Percentiles rank a stretch among this genome's conserved stretches.
Conservation (phyloP, 2,329 filamentous ascomycete genomes). For the Lachnellula arida region DNA sequence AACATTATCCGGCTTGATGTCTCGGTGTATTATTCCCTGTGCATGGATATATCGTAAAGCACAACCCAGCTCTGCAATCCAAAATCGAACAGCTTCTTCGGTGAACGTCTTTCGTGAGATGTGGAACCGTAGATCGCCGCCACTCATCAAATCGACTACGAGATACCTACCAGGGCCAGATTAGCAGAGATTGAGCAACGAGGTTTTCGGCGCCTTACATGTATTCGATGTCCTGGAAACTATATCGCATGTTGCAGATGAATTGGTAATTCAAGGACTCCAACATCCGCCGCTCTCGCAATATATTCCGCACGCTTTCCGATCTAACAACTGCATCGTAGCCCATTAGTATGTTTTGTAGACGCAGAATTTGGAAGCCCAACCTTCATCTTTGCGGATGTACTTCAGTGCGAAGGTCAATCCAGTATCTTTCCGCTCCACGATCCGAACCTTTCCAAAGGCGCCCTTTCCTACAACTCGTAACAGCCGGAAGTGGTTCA, state of each 20-base stretch:
- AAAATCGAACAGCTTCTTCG: conserved; percentile 93
- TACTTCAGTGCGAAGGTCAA: conserved; percentile 96
- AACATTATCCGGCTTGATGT: conserved; percentile 90
- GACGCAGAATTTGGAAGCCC: conserved; percentile 31
- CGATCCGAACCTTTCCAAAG: conserved; percentile 97
- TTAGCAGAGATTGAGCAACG: conserved; percentile 7
- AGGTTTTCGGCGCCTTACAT: conserved; percentile 56
- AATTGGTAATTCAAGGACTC: conserved; percentile 98
- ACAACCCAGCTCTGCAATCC: conserved; percentile 92
- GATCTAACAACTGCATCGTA: conserved; percentile 76
- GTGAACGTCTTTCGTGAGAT: conserved; percentile 98
- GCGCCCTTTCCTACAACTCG: conserved; percentile 96
- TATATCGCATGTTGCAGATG: conserved; percentile 96
- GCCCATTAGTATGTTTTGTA: conserved; percentile 9
- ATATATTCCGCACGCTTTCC: conserved; percentile 97
- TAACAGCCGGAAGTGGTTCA: conserved; percentile 94
- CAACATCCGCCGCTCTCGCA: conserved; percentile 94
- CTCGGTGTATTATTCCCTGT: conserved; percentile 84
- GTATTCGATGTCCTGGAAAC: conserved; percentile 98
- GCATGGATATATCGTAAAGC: conserved; percentile 81
- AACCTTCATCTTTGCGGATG: conserved; percentile 97
- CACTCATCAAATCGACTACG: conserved; percentile 96
- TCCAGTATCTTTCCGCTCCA: conserved; percentile 93
- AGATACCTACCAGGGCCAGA: conserved; percentile 58
- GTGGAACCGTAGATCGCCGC: conserved; percentile 93